phyloP scores from a whole-genome alignment of 2,329 filamentous ascomycete species.

The Arthrobotrys sphaeroides region DNA sequence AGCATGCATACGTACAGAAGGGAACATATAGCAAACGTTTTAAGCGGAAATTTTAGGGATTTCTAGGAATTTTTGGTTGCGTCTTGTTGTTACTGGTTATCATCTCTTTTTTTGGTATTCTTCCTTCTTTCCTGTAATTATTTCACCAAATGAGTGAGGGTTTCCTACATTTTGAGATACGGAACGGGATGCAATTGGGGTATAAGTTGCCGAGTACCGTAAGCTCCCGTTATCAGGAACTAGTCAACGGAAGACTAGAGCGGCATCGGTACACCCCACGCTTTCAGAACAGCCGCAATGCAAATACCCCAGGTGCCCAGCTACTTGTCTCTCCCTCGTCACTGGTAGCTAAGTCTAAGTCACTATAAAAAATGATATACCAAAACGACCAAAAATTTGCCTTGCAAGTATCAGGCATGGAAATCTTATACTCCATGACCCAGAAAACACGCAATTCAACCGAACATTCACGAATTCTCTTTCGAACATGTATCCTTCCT shows the following conservation, averaged over 20 bases:
- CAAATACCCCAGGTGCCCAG: neutral
- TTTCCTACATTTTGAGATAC: neutral
- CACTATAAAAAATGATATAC: neutral
- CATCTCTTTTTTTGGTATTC: neutral
- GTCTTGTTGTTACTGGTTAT: neutral
- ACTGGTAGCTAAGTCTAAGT: neutral
- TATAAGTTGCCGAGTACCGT: slow-evolving; percentile 13
- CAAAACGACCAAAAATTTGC: no score
- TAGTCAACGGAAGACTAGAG: neutral
- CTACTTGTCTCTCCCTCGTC: neutral
- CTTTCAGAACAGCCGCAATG: neutral
- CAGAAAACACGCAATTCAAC: slow-evolving; percentile 13
- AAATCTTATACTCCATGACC: neutral
- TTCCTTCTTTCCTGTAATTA: neutral
- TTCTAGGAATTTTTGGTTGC: neutral
- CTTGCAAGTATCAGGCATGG: neutral
- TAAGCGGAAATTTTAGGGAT: neutral
- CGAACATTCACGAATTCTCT: neutral
- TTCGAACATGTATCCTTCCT: neutral
- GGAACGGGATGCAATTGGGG: neutral
- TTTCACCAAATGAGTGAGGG: neutral
- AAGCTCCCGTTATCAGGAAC: slow-evolving; percentile 22
- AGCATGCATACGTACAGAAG: slow-evolving; percentile 8
- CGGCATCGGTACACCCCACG: slow-evolving; percentile 2
- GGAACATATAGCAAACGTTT: slow-evolving; percentile 3